These are phyloP conservation scores for Candida taoyuanica DNA, from an alignment of 805 yeast species.

Conservation along the genomic window DNA sequence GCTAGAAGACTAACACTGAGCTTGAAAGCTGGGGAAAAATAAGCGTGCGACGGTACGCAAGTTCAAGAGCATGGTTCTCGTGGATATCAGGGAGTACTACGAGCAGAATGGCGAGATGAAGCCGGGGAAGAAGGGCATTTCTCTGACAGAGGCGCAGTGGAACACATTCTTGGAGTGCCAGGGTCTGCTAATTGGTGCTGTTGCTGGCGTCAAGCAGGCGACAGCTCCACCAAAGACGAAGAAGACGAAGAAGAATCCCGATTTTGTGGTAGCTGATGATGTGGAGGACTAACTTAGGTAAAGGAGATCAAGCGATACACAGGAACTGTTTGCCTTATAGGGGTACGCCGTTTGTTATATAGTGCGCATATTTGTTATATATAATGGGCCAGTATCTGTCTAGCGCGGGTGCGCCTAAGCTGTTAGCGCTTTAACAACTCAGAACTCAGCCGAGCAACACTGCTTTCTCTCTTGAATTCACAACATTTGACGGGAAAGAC, in stretches of 20 bases:
- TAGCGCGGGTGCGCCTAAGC: not conserved
- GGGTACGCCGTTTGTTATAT: not conserved
- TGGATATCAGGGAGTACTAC: slow-evolving; percentile 85
- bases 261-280: slow-evolving; percentile 3
- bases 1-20: slow-evolving; percentile 4
- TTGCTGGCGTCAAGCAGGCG: slow-evolving; percentile 29
- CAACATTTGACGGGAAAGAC: no score
- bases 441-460: no score
- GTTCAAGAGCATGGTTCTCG: slow-evolving; percentile 60
- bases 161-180: slow-evolving; percentile 39
- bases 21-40: slow-evolving; percentile 45
- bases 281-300: not conserved
- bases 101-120: slow-evolving; percentile 53
- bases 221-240: slow-evolving; percentile 28
- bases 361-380: not conserved
- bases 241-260: slow-evolving; percentile 23
- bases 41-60: slow-evolving; percentile 71
- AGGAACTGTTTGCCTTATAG: no score
- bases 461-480: no score
- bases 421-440: not conserved
- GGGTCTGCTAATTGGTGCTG: slow-evolving; percentile 47
- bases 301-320: no score
- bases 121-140: slow-evolving; percentile 80
- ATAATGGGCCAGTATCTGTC: not conserved
- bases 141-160: slow-evolving; percentile 57